Base-by-base conservation (phyloP, 2,329 filamentous ascomycete genomes). In the Cladosporium austrohemisphaericum region DNA sequence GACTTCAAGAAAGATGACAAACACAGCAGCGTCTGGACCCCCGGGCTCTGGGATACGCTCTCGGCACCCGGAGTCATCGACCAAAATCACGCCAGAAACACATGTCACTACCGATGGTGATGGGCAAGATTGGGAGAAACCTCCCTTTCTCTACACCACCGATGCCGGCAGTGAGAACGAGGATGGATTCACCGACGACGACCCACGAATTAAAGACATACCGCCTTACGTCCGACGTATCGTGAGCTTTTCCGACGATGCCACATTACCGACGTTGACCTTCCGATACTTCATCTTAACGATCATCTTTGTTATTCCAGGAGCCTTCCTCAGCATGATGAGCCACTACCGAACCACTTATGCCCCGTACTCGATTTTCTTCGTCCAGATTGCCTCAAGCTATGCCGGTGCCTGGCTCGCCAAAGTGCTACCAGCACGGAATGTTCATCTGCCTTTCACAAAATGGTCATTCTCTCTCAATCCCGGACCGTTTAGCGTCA, bases 341-440 rank as follows among this genome's bases (percentile, higher is more conserved):
- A 75, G 73, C 52, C 70, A 73, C 41, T 83, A 36, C 43, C 43
- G 43, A 18, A 36, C 43, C 3, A 46, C 79, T 0, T 73, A 72
- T 35, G 76, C 77, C 1, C 74, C 76, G 0, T 83, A 81, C 58
- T 80, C 78, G 0, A 73, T 83, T 40, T 81, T 82, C 60, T 83
- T 83, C 53, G 79, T 83, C 25, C 77, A 80, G 56, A 78, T 81
- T 41, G 77, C 76, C 0, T 77, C 72, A 38, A 78, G 79, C 56
- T 80, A 80, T 49, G 69, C 18, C 8, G 43, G 43, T 5, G 43
- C 19, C 73, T 77, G 77, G 64, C 68, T 80, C 2, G 77, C 77
- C 1, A 71, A 71, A 43, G 60, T 74, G 1, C 63, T 81, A 1
- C 78, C 78, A 1, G 64, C 68, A 1, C 75, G 72, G 66, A 66